Evolutionary conservation across 306 rosid genomes (phyloP).

Genomic region (Astragalus membranaceus): DNA sequence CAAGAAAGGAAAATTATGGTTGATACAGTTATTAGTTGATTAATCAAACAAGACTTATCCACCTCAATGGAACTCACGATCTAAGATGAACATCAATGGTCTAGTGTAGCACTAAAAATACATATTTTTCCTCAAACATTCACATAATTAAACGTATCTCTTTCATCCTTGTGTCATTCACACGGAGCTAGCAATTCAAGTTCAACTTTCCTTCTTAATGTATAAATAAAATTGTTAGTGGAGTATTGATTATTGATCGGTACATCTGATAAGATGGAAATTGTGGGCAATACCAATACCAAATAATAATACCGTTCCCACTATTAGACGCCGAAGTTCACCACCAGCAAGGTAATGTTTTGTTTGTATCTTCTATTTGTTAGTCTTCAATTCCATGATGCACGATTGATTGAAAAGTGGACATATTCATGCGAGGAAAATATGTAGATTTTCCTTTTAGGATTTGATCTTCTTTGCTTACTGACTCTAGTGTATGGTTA

Average conservation of each 20-base stretch:
- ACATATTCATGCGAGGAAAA: background rate
- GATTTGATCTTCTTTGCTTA: background rate
- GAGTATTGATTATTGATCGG: background rate
- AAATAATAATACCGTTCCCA: background rate
- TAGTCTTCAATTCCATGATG: background rate
- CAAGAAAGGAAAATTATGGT: no score
- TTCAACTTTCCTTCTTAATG: slow-evolving; percentile 9
- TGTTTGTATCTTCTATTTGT: background rate
- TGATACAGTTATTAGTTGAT: no score
- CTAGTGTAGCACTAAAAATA: no score
- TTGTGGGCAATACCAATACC: background rate
- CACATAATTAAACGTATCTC: background rate
- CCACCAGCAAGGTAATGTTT: background rate
- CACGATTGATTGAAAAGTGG: background rate
- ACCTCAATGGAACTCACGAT: no score
- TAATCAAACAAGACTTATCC: no score
- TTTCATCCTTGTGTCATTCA: background rate
- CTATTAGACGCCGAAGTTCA: background rate
- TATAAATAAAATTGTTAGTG: background rate
- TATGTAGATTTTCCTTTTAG: background rate
- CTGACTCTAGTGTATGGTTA: background rate
- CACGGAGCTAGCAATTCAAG: background rate
- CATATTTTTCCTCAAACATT: no score
- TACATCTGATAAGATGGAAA: background rate
- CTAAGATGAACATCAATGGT: no score